Percentiles rank a stretch among this genome's conserved stretches.
phyloP scores from a whole-genome alignment of 306 rosid species.

The Abrus pulchellus region DNA sequence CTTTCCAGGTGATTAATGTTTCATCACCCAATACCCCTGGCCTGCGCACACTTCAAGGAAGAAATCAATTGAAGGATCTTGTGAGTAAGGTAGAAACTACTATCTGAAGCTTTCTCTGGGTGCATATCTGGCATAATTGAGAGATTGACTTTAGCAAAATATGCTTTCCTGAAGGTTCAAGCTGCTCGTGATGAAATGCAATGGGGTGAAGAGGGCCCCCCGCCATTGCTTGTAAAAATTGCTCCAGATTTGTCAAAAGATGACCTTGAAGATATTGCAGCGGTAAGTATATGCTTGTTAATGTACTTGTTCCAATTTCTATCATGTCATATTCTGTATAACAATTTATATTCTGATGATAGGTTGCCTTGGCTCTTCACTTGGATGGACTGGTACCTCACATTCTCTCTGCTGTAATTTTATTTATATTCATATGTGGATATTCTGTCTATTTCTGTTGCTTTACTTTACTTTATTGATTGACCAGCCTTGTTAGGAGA shows the following conservation, averaged over 20 bases:
- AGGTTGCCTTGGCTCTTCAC: slow-evolving; percentile 92
- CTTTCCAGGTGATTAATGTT: slow-evolving; percentile 89
- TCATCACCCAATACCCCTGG: slow-evolving; percentile 99
- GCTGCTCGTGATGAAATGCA: slow-evolving; percentile 99
- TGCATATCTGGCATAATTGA: slow-evolving; percentile 42
- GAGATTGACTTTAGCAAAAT: slow-evolving; percentile 43
- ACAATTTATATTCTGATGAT: slow-evolving; percentile 48
- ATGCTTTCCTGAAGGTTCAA: slow-evolving; percentile 71
- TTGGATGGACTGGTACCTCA: slow-evolving; percentile 90
- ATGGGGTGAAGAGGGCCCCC: slow-evolving; percentile 99
- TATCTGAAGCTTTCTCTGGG: slow-evolving; percentile 40
- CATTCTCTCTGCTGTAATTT: slow-evolving; percentile 25
- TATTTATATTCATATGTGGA: not conserved
- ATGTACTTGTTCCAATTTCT: slow-evolving; percentile 19
- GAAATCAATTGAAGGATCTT: slow-evolving; percentile 96
- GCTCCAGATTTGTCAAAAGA: slow-evolving; percentile 98
- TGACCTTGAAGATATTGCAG: slow-evolving; percentile 99
- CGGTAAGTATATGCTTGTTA: slow-evolving; percentile 64
- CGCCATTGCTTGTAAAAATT: slow-evolving; percentile 97
- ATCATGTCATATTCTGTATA: slow-evolving; percentile 42
- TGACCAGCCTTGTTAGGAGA: not conserved
- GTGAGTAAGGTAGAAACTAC: slow-evolving; percentile 82
- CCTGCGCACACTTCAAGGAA: slow-evolving; percentile 96
- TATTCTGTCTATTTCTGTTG: not conserved
- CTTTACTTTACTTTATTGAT: not conserved